Evolutionary conservation across 2,329 filamentous ascomycete species (phyloP).

Genomic region (Escovopsis sp.): DNA sequence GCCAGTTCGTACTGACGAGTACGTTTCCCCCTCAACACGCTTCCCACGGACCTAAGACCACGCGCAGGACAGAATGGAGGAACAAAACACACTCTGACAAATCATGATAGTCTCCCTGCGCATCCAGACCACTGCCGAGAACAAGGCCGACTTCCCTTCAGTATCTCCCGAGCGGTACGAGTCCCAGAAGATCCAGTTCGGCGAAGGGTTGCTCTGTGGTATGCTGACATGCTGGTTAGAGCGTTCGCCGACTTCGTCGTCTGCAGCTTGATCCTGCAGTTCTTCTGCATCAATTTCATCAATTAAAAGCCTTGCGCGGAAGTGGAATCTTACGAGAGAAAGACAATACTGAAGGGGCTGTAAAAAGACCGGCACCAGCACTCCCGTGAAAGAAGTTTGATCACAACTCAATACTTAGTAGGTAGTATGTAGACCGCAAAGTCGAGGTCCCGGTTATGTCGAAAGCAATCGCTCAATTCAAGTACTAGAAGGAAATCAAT

Average conservation of each 20-base stretch:
- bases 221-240: conserved; percentile 29
- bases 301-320: conserved; percentile 45
- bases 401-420: no score
- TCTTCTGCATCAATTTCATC: conserved; percentile 99
- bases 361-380: neutral
- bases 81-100: neutral
- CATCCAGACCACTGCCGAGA: conserved; percentile 79
- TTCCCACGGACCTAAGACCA: no score
- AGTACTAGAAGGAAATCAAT: neutral
- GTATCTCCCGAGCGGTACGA: conserved; percentile 67
- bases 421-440: neutral
- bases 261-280: conserved; percentile 88
- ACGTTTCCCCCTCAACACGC: conserved; percentile 20
- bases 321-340: neutral
- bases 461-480: neutral
- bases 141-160: conserved; percentile 60
- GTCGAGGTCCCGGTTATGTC: neutral
- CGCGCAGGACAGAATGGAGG: no score
- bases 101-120: conserved; percentile 48
- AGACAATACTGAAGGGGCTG: neutral
- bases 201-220: no score
- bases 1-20: conserved; percentile 93
- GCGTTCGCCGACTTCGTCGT: conserved; percentile 95
- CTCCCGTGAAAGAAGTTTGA: no score
- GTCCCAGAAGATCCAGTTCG: no score